Conservation (phyloP, 495 filamentous ascomycete species). For the Daldinia grandis region DNA sequence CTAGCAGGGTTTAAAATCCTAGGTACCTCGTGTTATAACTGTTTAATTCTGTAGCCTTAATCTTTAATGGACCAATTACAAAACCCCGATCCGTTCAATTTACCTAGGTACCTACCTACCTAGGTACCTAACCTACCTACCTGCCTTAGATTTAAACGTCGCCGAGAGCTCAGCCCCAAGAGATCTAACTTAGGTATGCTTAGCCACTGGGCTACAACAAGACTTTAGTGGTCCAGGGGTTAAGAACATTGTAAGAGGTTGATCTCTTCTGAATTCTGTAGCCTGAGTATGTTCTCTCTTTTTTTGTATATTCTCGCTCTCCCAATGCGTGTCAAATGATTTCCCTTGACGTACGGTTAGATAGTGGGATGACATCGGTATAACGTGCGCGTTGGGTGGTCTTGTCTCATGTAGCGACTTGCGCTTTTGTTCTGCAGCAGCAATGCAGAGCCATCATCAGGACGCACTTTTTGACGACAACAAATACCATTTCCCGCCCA, state of each 20-base stretch:
- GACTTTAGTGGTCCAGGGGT: not conserved
- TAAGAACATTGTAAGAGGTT: not conserved
- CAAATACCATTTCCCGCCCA: constrained; percentile 27
- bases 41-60: not conserved
- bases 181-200: not conserved
- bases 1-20: constrained; percentile 22
- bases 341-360: not conserved
- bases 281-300: not conserved
- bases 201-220: not conserved
- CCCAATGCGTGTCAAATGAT: not conserved
- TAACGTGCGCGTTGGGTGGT: not conserved
- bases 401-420: constrained; percentile 13
- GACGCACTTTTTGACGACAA: constrained; percentile 27
- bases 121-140: too few relatives aligned
- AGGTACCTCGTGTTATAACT: constrained; percentile 2
- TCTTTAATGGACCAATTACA: not conserved
- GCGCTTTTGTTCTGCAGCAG: constrained; percentile 15
- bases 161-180: not conserved
- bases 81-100: not conserved
- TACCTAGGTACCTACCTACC: too few relatives aligned
- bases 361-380: not conserved
- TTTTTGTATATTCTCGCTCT: not conserved
- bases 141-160: not conserved
- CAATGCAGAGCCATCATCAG: constrained; percentile 29
- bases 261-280: not conserved